Conservation (phyloP, 2,329 filamentous ascomycete genomes). For the Colletotrichum costaricense region DNA sequence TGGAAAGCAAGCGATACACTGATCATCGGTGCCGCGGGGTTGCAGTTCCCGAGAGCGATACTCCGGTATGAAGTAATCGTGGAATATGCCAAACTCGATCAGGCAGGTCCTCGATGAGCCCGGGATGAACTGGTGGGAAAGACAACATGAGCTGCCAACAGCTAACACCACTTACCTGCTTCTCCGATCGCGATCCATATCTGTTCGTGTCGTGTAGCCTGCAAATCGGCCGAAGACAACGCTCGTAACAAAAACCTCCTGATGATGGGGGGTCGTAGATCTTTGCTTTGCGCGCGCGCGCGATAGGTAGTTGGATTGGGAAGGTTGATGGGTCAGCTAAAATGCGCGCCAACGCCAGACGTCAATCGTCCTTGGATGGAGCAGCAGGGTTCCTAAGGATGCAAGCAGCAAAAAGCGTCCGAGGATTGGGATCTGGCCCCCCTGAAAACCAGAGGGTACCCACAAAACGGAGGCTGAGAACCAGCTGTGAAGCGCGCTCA, state of each 20-base stretch:
- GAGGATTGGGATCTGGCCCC: constrained; percentile 1
- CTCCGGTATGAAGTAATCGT: background rate
- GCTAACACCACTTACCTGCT: constrained; percentile 46
- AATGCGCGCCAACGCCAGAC: constrained; percentile 18
- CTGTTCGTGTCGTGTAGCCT: background rate
- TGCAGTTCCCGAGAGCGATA: background rate
- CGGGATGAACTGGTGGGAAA: background rate
- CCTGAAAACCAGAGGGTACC: constrained; percentile 17
- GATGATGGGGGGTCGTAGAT: constrained; percentile 6
- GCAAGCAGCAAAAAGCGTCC: background rate
- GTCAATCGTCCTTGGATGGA: constrained; percentile 22
- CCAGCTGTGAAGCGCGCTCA: background rate
- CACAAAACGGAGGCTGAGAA: background rate
- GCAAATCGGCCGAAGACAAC: background rate
- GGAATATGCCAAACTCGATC: background rate
- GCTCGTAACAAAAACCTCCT: background rate
- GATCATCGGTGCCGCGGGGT: background rate
- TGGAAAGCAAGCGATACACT: background rate
- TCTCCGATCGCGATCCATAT: constrained; percentile 51
- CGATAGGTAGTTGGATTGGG: constrained; percentile 11
- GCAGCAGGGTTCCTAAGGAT: constrained; percentile 24
- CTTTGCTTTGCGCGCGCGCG: constrained; percentile 4
- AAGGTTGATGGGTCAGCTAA: constrained; percentile 4
- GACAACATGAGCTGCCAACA: background rate
- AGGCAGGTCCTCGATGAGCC: background rate